Evolutionary conservation across 805 yeast genomes (phyloP), one percentile per base, ranked within the genome.

Genomic region (Pichia nakasei): DNA sequence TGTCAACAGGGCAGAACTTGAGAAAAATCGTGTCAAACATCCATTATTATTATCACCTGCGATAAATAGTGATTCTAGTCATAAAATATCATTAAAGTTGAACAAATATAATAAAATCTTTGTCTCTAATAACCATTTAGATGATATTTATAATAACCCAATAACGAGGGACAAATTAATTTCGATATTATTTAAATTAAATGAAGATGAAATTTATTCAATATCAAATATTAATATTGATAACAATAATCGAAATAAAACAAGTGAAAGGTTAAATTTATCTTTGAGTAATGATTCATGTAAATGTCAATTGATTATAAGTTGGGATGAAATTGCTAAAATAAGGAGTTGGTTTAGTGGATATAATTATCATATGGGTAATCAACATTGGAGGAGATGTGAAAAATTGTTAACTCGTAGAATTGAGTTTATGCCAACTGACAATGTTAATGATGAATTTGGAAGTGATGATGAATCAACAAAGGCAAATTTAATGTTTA

Each of bases 51-150:
- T 44, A 43, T 32, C 38, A 20, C 35, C 44, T 15, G 37, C 49
- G 11, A 26, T 49, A 3, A 35, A 12, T 29, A 38, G 13, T 13
- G 21, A 37, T n/a, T 22, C 24, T 15, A 20, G 17, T 19, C 18
- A 34, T 33, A 48, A 43, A 26, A 22, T 42, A 22, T 40, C 27
- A 22, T 34, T 56, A 19, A 52, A 52, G 19, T 41, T 57, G n/a
- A 36, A 51, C 3, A 54, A 45, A 41, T 54, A 51, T 24, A 49
- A 50, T 15, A 42, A 56, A 18, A 51, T 57, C 3, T 52, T 53
- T 4, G 42, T 58, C 6, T 57, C 60, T 2, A 55, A 56, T 41
- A 44, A 50, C 12, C 61, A 60, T 45, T 38, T 57, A 17, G 37
- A 46, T 22, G 43, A 48, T 11, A 36, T 58, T 9, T 55, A 54